Conservation (phyloP, 176 grass and related monocot species). For the Poa annua region DNA sequence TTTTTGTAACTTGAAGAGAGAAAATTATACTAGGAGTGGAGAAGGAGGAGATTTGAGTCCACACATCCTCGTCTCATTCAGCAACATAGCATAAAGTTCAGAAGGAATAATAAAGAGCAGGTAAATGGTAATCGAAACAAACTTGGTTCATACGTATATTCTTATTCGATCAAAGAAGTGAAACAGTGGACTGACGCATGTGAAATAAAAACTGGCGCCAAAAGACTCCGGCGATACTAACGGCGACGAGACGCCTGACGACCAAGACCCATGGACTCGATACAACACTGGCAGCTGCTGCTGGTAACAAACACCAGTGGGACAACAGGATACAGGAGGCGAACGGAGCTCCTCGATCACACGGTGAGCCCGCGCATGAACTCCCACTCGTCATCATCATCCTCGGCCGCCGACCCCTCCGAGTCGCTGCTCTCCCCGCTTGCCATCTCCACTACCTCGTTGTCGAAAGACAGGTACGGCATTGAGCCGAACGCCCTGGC, state of each 20-base stretch:
- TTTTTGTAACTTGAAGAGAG: neutral
- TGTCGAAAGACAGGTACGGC: conserved; percentile 73
- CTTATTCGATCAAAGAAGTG: conserved; percentile 40
- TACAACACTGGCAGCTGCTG: conserved; percentile 56
- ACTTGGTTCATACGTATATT: conserved; percentile 30
- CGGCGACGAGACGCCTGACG: conserved; percentile 50
- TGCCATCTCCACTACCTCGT: conserved; percentile 30
- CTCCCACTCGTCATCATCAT: conserved; percentile 86
- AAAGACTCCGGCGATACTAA: conserved; percentile 54
- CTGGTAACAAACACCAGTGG: too few species aligned
- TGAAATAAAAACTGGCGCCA: conserved; percentile 53
- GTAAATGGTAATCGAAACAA: neutral
- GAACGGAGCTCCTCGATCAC: conserved; percentile 39
- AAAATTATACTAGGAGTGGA: neutral
- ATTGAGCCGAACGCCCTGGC: conserved; percentile 68
- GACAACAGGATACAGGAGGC: neutral
- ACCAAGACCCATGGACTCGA: conserved; percentile 51
- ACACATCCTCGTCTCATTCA: neutral
- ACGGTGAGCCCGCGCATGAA: conserved; percentile 84
- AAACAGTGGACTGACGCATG: conserved; percentile 62
- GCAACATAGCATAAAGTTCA: neutral
- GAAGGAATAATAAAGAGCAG: neutral
- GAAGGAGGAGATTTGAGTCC: neutral
- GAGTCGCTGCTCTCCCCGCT: conserved; percentile 44
- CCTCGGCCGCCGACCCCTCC: conserved; percentile 59